These are phyloP conservation scores for Yarrowia sp. DNA, from an alignment of 805 yeast species.

Conservation along the genomic window DNA sequence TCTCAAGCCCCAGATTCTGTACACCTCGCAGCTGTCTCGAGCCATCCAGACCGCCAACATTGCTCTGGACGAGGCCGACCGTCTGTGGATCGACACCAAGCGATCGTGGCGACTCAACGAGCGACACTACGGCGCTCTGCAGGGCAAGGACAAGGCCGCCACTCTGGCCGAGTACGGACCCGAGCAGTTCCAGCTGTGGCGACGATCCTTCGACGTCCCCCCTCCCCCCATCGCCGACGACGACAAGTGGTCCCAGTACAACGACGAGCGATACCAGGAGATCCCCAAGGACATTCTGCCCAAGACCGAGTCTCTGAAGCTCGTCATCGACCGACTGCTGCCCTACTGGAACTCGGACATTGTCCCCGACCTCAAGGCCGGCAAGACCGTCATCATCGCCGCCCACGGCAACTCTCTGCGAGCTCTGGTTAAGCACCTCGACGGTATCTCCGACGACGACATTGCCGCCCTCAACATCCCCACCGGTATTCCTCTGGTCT, in stretches of 20 bases:
- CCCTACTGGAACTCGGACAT: slow-evolving; percentile 97
- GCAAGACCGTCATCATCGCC: slow-evolving; percentile 90
- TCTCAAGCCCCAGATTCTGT: slow-evolving; percentile 82
- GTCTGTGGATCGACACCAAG: slow-evolving; percentile 86
- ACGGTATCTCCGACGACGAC: slow-evolving; percentile 87
- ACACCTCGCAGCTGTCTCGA: slow-evolving; percentile 90
- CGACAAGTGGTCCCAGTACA: slow-evolving; percentile 82
- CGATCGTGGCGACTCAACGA: slow-evolving; percentile 98
- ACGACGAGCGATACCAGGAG: slow-evolving; percentile 83
- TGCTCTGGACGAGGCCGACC: slow-evolving; percentile 87
- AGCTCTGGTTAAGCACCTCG: slow-evolving; percentile 95
- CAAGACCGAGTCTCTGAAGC: slow-evolving; percentile 90
- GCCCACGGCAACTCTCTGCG: slow-evolving; percentile 99
- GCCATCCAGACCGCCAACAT: slow-evolving; percentile 98
- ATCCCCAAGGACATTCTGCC: slow-evolving; percentile 89
- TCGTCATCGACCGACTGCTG: slow-evolving; percentile 93
- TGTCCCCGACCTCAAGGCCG: slow-evolving; percentile 79
- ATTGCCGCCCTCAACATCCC: slow-evolving; percentile 96
- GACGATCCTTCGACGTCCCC: slow-evolving; percentile 96
- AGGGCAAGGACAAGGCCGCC: slow-evolving; percentile 97
- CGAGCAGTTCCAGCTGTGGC: slow-evolving; percentile 94
- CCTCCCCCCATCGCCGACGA: slow-evolving; percentile 86
- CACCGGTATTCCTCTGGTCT: slow-evolving; percentile 97
- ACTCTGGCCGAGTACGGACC: slow-evolving; percentile 86
- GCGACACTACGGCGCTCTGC: slow-evolving; percentile 98